Conservation (phyloP, 108 stramenopile genomes). For the Fistulifera solaris region DNA sequence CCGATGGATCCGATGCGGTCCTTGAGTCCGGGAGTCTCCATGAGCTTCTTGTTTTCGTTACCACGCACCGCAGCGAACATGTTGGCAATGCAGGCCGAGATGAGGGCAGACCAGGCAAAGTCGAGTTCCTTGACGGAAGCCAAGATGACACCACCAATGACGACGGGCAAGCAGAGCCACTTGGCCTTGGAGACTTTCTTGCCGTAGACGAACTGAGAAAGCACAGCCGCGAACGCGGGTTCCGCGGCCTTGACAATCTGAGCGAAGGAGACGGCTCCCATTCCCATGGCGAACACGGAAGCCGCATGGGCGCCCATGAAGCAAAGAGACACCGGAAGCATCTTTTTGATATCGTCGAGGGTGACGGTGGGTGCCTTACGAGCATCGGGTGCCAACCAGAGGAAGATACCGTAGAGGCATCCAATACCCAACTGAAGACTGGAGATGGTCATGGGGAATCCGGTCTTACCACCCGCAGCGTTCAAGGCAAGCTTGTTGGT, state of each 20-base stretch:
- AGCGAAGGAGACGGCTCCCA: constrained; percentile 89
- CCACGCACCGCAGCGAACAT: constrained; percentile 88
- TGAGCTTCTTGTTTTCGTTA: constrained; percentile 93
- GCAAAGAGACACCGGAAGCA: constrained; percentile 89
- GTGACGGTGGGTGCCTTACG: constrained; percentile 58
- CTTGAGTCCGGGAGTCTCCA: constrained; percentile 83
- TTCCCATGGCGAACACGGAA: constrained; percentile 84
- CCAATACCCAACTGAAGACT: constrained; percentile 82
- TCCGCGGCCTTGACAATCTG: constrained; percentile 94
- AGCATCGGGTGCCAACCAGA: constrained; percentile 88
- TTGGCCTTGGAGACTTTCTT: constrained; percentile 83
- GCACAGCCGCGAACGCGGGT: constrained; percentile 87
- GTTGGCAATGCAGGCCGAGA: constrained; percentile 88
- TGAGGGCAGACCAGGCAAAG: constrained; percentile 82
- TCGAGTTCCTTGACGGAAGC: constrained; percentile 91
- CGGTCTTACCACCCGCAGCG: constrained; percentile 80
- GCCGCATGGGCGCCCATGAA: constrained; percentile 87
- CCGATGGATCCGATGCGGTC: constrained; percentile 85
- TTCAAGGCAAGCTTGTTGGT: constrained; percentile 88
- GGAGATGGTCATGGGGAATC: constrained; percentile 88
- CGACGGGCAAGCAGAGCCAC: constrained; percentile 89
- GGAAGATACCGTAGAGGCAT: constrained; percentile 75
- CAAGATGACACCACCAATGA: constrained; percentile 87
- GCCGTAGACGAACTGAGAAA: constrained; percentile 82
- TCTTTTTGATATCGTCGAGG: constrained; percentile 68